phyloP scores from a whole-genome alignment of 768 basidiomycete species.

The Kwoniella europaea region DNA sequence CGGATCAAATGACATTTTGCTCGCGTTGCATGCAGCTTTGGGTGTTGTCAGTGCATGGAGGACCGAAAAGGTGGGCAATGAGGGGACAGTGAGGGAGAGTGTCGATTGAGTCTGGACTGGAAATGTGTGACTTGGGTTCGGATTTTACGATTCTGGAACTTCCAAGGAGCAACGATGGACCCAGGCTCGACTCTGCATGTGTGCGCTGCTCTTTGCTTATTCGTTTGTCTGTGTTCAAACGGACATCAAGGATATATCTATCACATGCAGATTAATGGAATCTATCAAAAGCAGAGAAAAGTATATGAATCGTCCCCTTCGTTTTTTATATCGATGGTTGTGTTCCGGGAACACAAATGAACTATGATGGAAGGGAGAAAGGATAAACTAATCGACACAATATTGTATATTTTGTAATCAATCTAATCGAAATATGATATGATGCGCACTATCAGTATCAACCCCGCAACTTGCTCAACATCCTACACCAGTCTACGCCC shows the following conservation, averaged over 20 bases:
- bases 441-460: neutral
- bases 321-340: neutral
- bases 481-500: neutral
- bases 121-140: too few relatives aligned
- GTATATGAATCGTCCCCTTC: neutral
- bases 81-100: too few relatives aligned
- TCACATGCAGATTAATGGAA: neutral
- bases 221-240: too few relatives aligned
- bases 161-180: too few relatives aligned
- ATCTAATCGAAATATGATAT: neutral
- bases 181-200: too few relatives aligned
- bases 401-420: neutral
- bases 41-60: too few relatives aligned
- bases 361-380: neutral
- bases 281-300: neutral
- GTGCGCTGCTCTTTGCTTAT: too few relatives aligned
- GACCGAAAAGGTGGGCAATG: too few relatives aligned
- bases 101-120: too few relatives aligned
- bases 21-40: too few relatives aligned
- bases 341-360: neutral
- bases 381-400: conserved; percentile 12
- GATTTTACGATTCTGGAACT: too few relatives aligned
- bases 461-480: neutral
- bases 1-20: too few relatives aligned
- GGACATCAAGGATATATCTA: neutral